Base-by-base conservation (phyloP, 306 rosid genomes). In the Acmispon strigosus region DNA sequence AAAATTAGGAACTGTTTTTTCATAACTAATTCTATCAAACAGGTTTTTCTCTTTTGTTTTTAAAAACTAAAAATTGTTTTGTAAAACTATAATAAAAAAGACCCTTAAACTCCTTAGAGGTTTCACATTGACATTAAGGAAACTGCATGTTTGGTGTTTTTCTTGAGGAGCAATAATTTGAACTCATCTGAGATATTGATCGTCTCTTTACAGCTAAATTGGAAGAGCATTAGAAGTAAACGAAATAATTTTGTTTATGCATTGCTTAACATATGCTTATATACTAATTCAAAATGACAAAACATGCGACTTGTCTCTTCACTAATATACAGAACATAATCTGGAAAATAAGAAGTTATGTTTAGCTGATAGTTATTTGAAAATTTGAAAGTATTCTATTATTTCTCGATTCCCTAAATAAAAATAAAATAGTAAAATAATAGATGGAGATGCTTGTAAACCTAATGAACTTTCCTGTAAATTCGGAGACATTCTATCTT, bases 361-460 rank as follows among this genome's bases (percentile, higher is more conserved):
- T 43, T 20, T 60, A 50, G 43, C 52, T 32, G 43, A 32, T 19
- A 34, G 51, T 53, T 51, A 42, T 52, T 61, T 69, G 14, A 53
- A 70, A 71, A 5, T 32, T 53, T 43, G 24, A 18, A 29, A 47
- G 47, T 13, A 2, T 3, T 57, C n/a, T 43, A 11, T 47, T 59
- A 14, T 75, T 59, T 66, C 53, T 66, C 10, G 39, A 63, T 42
- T 75, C 42, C 44, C 27, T 45, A 68, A 48, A 51, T 60, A 49
- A 39, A 48, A 20, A 19, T 13, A 13, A 39, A 51, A 14, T 13
- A 24, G 18, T n/a, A 15, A 34, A 32, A 65, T 17, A 44, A 19
- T 56, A 6, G 69, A 59, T 68, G 41, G 39, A 76, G 63, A 76
- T 59, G 56, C 37, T 59, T 20, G 44, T 56, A 65, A 58, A 70